Evolutionary conservation across 2,329 filamentous ascomycete genomes (phyloP).

Genomic region (Trichocomaceae sp.): DNA sequence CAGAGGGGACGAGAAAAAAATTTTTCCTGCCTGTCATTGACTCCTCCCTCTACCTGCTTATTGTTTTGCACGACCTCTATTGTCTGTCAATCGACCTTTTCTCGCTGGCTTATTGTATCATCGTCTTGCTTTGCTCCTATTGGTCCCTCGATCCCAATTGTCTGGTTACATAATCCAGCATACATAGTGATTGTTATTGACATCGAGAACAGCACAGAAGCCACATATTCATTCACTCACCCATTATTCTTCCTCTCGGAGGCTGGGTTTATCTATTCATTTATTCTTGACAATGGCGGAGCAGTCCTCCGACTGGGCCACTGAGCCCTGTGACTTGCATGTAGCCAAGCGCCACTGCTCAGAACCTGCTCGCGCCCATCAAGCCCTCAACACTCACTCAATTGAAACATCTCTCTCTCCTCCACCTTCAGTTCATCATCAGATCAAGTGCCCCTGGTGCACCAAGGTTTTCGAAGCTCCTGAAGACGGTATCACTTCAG

Average conservation of each 20-base stretch:
- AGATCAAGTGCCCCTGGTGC: conserved; percentile 33
- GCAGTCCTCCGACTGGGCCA: conserved; percentile 30
- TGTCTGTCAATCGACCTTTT: background rate
- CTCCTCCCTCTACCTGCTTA: background rate
- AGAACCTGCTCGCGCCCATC: conserved; percentile 25
- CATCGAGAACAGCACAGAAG: conserved; percentile 8
- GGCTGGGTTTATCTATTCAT: background rate
- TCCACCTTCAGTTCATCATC: conserved; percentile 19
- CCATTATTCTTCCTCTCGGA: background rate
- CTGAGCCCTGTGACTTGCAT: conserved; percentile 30
- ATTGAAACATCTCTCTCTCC: conserved; percentile 31
- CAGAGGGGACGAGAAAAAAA: too few species aligned
- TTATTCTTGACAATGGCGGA: conserved; percentile 14
- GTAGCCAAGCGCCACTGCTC: conserved; percentile 33
- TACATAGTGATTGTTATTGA: too few species aligned
- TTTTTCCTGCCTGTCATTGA: background rate
- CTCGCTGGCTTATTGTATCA: background rate
- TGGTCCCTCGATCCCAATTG: conserved; percentile 1
- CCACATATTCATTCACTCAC: background rate
- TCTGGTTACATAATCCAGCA: conserved; percentile 4
- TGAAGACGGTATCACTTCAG: conserved; percentile 19
- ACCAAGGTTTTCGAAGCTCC: conserved; percentile 27
- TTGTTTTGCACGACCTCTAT: background rate
- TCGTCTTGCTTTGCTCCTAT: conserved; percentile 4
- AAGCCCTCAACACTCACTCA: conserved; percentile 25